Conservation (phyloP, 148 eudicot genomes). For the Polygonum aviculare region DNA sequence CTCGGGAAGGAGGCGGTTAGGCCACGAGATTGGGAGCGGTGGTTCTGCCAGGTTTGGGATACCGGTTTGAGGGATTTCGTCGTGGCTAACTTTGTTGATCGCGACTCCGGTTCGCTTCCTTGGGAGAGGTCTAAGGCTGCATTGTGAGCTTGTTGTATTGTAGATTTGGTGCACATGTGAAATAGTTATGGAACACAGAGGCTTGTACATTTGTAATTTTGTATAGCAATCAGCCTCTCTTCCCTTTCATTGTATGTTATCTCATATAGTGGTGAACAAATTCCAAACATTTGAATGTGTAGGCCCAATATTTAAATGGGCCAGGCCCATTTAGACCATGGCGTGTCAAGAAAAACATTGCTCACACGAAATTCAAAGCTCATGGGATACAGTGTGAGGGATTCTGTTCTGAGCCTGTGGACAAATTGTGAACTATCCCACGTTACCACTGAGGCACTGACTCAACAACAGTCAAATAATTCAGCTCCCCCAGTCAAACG, state of each 20-base stretch:
- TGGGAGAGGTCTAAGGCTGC: conserved; percentile 38
- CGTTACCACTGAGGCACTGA: not conserved
- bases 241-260: too few species aligned
- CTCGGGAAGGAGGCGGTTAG: conserved; percentile 87
- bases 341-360: too few species aligned
- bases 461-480: not conserved
- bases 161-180: too few species aligned
- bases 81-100: conserved; percentile 58
- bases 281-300: not conserved
- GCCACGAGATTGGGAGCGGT: conserved; percentile 55
- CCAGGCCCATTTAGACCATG: not conserved
- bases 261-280: too few species aligned
- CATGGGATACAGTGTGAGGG: too few species aligned
- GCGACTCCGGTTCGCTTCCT: conserved; percentile 54
- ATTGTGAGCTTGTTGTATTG: not conserved
- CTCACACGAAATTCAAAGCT: too few species aligned
- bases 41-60: conserved; percentile 90
- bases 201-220: not conserved
- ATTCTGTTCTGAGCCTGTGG: too few species aligned
- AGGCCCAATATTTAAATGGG: not conserved
- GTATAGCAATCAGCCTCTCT: not conserved
- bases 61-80: conserved; percentile 74
- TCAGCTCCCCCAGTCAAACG: conserved; percentile 4
- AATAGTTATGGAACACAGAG: too few species aligned
- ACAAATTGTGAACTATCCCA: too few species aligned